Conservation (phyloP, 306 rosid genomes). For the Fagus crenata region DNA sequence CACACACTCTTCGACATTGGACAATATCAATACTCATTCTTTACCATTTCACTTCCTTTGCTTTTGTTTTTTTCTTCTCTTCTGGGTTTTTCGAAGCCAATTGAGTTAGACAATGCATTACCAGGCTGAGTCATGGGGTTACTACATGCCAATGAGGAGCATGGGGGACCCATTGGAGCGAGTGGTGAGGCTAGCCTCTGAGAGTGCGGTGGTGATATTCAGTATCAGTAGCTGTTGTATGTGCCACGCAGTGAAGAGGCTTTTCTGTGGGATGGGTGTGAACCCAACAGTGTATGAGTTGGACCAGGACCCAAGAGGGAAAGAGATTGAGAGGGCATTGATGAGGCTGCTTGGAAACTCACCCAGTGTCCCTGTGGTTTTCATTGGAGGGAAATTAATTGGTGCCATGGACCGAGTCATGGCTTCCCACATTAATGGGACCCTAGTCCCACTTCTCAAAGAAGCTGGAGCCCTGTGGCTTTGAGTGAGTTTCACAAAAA, state of each 20-base stretch:
- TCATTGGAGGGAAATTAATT: conserved; percentile 79
- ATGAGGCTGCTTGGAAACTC: conserved; percentile 55
- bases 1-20: background rate
- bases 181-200: conserved; percentile 71
- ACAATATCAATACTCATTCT: background rate
- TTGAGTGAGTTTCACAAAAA: conserved; percentile 15
- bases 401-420: conserved; percentile 93
- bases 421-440: conserved; percentile 88
- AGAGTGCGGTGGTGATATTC: conserved; percentile 91
- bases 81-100: background rate
- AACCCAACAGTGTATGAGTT: conserved; percentile 82
- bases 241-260: conserved; percentile 93
- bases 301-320: conserved; percentile 77
- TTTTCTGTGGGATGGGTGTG: conserved; percentile 93
- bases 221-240: conserved; percentile 90
- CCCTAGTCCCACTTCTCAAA: conserved; percentile 91
- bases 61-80: background rate
- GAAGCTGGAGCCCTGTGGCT: conserved; percentile 99
- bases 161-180: conserved; percentile 63
- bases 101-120: conserved; percentile 42
- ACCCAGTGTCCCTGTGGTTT: conserved; percentile 74
- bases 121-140: conserved; percentile 62
- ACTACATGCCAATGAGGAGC: conserved; percentile 39
- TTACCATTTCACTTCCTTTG: background rate
- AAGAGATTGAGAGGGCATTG: conserved; percentile 77